A percentile compares a stretch with the other conserved stretches of the same genome.
Conservation (phyloP, 2,329 filamentous ascomycete genomes). For the Helminthosporium solani region DNA sequence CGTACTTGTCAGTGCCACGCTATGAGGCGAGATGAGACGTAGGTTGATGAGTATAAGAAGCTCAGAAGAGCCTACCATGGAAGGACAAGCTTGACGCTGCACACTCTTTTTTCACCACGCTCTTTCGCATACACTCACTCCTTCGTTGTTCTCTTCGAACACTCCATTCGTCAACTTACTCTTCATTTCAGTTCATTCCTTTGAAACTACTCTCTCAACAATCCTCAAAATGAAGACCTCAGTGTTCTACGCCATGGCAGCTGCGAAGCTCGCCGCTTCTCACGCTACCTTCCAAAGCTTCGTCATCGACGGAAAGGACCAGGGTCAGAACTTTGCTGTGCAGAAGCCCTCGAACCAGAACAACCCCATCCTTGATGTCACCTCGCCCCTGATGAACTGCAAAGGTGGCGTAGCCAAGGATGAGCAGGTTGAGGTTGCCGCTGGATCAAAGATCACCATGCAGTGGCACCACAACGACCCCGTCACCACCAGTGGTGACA, state of each 20-base stretch:
- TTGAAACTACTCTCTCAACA: conserved; percentile 15
- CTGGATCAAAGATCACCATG: conserved; percentile 47
- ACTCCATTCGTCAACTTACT: conserved; percentile 5
- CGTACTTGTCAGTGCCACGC: conserved; percentile 12
- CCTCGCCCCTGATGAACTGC: conserved; percentile 38
- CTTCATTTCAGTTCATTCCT: conserved; percentile 15
- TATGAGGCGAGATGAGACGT: conserved; percentile 10
- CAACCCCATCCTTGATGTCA: conserved; percentile 41
- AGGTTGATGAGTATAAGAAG: conserved; percentile 26
- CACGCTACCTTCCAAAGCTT: conserved; percentile 44
- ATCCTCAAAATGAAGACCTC: conserved; percentile 36
- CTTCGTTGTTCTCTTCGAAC: not conserved
- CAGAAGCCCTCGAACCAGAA: conserved; percentile 47
- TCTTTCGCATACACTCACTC: conserved; percentile 23
- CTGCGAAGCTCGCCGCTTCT: conserved; percentile 34
- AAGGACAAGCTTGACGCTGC: conserved; percentile 34
- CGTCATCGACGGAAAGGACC: conserved; percentile 44
- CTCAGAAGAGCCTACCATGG: conserved; percentile 7
- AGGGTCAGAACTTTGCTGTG: conserved; percentile 42
- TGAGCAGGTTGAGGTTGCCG: conserved; percentile 49
- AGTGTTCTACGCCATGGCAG: conserved; percentile 33
- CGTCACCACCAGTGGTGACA: conserved; percentile 26
- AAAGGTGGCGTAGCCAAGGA: conserved; percentile 35
- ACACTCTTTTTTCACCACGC: conserved; percentile 33
- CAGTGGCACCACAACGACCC: conserved; percentile 55